These are phyloP conservation scores for Phalaenopsis equestris DNA, from an alignment of 106 monocot species.

Conservation along the genomic window DNA sequence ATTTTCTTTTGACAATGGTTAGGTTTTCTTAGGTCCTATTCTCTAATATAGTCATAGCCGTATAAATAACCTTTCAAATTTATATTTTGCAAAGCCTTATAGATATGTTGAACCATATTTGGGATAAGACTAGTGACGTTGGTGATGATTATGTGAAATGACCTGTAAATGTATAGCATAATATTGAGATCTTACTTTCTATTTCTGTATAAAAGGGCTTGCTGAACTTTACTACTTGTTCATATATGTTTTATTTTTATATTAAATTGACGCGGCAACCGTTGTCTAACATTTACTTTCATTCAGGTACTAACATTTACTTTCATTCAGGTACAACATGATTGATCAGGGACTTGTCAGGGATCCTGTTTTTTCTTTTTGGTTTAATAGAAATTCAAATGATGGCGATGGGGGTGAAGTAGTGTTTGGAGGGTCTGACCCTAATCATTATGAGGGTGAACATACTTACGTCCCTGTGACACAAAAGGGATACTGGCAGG, in stretches of 20 bases:
- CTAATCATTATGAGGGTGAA: conserved; percentile 72
- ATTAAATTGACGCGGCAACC: neutral
- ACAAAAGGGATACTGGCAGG: conserved; percentile 97
- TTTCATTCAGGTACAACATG: conserved; percentile 61
- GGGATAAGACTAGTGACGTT: neutral
- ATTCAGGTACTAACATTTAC: conserved; percentile 32
- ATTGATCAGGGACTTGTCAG: conserved; percentile 71
- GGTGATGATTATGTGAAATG: neutral
- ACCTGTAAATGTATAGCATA: neutral
- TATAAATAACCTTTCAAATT: too few relatives aligned
- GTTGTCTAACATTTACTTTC: neutral
- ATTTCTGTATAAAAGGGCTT: neutral
- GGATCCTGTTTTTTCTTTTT: conserved; percentile 90
- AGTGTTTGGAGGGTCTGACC: conserved; percentile 89
- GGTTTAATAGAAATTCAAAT: conserved; percentile 83
- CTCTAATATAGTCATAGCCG: too few relatives aligned
- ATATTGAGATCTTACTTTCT: neutral
- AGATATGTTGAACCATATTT: neutral
- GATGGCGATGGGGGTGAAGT: conserved; percentile 81
- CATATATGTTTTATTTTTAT: neutral
- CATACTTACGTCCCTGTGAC: conserved; percentile 94
- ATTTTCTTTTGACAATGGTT: too few relatives aligned
- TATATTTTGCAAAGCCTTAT: too few relatives aligned
- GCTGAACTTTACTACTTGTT: neutral
- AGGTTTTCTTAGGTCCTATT: too few relatives aligned